Evolutionary conservation across 2,329 filamentous ascomycete genomes (phyloP), one percentile per base, ranked within the genome.

Genomic region (Exophiala dermatitidis): DNA sequence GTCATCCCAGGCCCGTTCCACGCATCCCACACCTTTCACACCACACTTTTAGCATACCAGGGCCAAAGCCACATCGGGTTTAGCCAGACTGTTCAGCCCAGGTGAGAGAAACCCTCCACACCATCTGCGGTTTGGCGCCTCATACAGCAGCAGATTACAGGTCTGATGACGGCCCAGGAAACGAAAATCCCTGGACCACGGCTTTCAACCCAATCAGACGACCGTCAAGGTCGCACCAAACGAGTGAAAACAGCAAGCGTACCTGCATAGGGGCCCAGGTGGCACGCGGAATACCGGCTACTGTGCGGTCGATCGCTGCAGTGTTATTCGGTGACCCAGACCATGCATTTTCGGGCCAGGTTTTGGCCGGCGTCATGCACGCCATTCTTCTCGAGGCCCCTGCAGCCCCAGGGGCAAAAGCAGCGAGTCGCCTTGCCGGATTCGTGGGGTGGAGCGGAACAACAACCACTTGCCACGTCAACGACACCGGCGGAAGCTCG

Each of bases 401-500:
- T 29, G 63, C 31, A 60, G 52, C 28, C 47, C 57, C 30, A 63
- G 63, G 48, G 55, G 58, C 58, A 66, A 66, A 67, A 66, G 65
- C 64, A 64, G 65, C 63, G 60, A 62, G 53, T 41, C 48, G 51
- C 60, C 50, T 48, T 57, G 50, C 57, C 59, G 19, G 55, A 61
- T 62, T 53, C 51, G 60, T 60, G 62, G 64, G 65, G 65, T 60
- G 65, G 65, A 65, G 65, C 65, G 65, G 65, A 65, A 57, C 49
- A 41, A 19, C 60, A 52, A 57, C 53, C 38, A 57, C 57, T 26
- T 53, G 53, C 59, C 56, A 58, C 58, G 51, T 57, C 53, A 56
- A 54, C 41, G 46, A 56, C 41, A 51, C 42, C 52, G 50, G 54
- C 57, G 60, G 57, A 54, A 44, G 19, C 12, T 54, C 44, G 57